Percentiles rank a stretch among this genome's conserved stretches.
Conservation (phyloP, 148 eudicot species). For the Silene uniflora region DNA sequence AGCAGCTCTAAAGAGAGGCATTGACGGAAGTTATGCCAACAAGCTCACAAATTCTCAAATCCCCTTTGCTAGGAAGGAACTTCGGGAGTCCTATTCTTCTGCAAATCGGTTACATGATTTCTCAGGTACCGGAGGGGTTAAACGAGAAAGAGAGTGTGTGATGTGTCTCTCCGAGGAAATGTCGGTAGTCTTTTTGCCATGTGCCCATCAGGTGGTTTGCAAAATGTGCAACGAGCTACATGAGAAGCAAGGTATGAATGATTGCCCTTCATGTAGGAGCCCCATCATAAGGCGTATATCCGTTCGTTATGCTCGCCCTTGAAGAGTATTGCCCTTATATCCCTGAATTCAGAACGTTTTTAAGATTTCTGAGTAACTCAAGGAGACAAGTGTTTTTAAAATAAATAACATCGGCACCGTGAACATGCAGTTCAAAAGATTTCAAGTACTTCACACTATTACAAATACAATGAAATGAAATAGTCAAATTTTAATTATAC, state of each 20-base stretch:
- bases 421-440: conserved; percentile 25
- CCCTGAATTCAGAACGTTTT: conserved; percentile 23
- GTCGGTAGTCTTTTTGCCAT: conserved; percentile 91
- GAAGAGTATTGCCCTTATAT: neutral
- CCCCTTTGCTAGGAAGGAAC: conserved; percentile 26
- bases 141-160: conserved; percentile 91
- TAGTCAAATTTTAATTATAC: conserved; percentile 3
- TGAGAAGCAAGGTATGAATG: conserved; percentile 97
- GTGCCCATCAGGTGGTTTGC: conserved; percentile 99
- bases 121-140: conserved; percentile 57
- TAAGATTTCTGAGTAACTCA: conserved; percentile 21
- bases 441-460: conserved; percentile 14
- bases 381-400: conserved; percentile 18
- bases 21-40: conserved; percentile 58
- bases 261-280: conserved; percentile 94
- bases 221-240: conserved; percentile 83
- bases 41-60: conserved; percentile 29
- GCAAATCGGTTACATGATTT: conserved; percentile 31
- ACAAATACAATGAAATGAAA: conserved; percentile 24
- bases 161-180: conserved; percentile 98
- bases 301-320: conserved; percentile 73
- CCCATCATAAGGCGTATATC: conserved; percentile 60
- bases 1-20: conserved; percentile 77
- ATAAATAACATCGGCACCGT: conserved; percentile 23
- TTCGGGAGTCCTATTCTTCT: conserved; percentile 21